A percentile compares a stretch with the other conserved stretches of the same genome.
These are phyloP conservation scores for Ganoderma lucidum DNA, from an alignment of 1,284 basidiomycete genomes.

Conservation along the genomic window DNA sequence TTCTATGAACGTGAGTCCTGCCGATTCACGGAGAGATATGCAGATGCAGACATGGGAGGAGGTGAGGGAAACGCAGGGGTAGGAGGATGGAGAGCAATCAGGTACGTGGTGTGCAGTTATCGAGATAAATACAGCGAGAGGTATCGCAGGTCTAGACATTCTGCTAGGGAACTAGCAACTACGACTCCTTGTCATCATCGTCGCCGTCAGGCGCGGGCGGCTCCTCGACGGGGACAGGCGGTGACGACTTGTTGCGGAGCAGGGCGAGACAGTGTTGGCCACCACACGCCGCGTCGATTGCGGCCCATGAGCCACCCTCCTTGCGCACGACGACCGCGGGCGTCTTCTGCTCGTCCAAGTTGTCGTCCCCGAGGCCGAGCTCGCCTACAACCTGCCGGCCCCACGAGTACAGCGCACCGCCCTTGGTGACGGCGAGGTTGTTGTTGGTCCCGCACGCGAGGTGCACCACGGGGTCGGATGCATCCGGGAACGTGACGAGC, in stretches of 20 bases:
- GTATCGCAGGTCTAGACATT: constrained; percentile 19
- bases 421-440: constrained; percentile 82
- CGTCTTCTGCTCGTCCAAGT: constrained; percentile 57
- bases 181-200: constrained; percentile 10
- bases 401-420: constrained; percentile 87
- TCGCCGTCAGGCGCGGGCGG: constrained; percentile 10
- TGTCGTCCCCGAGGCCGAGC: constrained; percentile 56
- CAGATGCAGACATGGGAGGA: constrained; percentile 10
- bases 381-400: constrained; percentile 83
- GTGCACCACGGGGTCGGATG: constrained; percentile 75
- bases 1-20: constrained; percentile 27
- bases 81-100: background rate
- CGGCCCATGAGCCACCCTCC: constrained; percentile 72
- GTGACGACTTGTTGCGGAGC: constrained; percentile 54
- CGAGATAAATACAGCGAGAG: constrained; percentile 26
- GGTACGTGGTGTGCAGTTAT: constrained; percentile 6
- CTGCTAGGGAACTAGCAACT: background rate
- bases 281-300: constrained; percentile 68
- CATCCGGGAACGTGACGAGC: constrained; percentile 72
- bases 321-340: constrained; percentile 72
- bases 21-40: constrained; percentile 19
- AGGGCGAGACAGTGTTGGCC: constrained; percentile 78
- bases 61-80: constrained; percentile 2
- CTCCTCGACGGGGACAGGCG: constrained; percentile 22
- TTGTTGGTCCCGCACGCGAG: constrained; percentile 84